phyloP scores from a whole-genome alignment of 352 stramenopile species.

The Phytophthora foliorum region DNA sequence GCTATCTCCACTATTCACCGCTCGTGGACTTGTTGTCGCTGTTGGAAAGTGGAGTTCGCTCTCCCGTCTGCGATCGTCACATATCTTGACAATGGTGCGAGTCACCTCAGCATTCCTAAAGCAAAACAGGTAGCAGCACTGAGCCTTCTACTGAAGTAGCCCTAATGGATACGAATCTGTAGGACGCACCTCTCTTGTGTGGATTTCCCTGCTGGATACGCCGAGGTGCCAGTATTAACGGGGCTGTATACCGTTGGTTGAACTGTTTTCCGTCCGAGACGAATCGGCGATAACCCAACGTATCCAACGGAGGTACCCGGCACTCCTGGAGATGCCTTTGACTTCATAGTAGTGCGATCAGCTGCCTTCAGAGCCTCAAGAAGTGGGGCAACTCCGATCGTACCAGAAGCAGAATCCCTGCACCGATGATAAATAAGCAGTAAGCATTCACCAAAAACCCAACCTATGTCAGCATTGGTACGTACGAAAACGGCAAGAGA shows the following conservation, averaged over 20 bases:
- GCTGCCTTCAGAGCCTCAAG: constrained; percentile 59
- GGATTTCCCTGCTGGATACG: constrained; percentile 72
- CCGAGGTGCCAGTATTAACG: constrained; percentile 16
- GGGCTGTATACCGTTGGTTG: constrained; percentile 37
- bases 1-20: constrained; percentile 11
- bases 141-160: neutral
- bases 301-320: constrained; percentile 32
- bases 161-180: neutral
- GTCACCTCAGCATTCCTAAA: constrained; percentile 72
- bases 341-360: constrained; percentile 56
- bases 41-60: constrained; percentile 57
- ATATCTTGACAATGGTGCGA: constrained; percentile 72
- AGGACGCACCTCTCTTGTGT: constrained; percentile 68
- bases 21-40: constrained; percentile 22
- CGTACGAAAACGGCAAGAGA: constrained; percentile 69
- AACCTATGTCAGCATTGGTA: neutral
- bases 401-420: constrained; percentile 63
- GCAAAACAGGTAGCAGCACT: neutral
- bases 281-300: constrained; percentile 61
- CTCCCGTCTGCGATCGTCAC: constrained; percentile 70
- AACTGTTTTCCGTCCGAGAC: constrained; percentile 68
- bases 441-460: neutral
- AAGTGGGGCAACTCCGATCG: constrained; percentile 53
- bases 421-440: neutral
- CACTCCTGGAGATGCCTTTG: constrained; percentile 33